A percentile compares a stretch with the other conserved stretches of the same genome.
These are phyloP conservation scores for Oryza officinalis DNA, from an alignment of 176 grass and related monocot genomes.

Conservation along the genomic window DNA sequence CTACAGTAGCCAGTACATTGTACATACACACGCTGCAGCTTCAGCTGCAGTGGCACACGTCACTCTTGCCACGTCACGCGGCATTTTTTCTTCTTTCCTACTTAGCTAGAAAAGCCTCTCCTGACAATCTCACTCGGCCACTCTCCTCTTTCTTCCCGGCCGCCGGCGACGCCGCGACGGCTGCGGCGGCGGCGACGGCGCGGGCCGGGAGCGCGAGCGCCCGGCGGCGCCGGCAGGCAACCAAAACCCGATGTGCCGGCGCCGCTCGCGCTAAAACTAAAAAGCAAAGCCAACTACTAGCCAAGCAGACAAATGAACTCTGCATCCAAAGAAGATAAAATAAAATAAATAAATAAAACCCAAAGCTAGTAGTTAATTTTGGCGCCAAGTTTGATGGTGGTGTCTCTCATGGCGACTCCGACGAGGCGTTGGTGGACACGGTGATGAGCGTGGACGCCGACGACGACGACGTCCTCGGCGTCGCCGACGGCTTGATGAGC, in stretches of 20 bases:
- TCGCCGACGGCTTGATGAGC: conserved; percentile 54
- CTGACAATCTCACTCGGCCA: conserved; percentile 12
- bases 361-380: conserved; percentile 33
- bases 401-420: conserved; percentile 54
- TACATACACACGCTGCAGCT: conserved; percentile 21
- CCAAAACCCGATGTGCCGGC: conserved; percentile 54
- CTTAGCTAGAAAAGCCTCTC: conserved; percentile 25
- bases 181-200: neutral
- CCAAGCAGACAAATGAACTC: neutral
- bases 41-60: conserved; percentile 19
- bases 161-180: neutral
- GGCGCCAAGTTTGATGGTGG: neutral
- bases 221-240: conserved; percentile 56
- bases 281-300: neutral
- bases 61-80: neutral
- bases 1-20: conserved; percentile 6
- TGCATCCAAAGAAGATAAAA: neutral
- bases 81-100: neutral
- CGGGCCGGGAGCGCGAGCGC: conserved; percentile 39
- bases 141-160: conserved; percentile 50
- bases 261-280: conserved; percentile 46
- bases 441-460: conserved; percentile 71
- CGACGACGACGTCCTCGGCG: conserved; percentile 66
- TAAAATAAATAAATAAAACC: neutral
- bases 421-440: conserved; percentile 59